Evolutionary conservation across 495 filamentous ascomycete species (phyloP).

Genomic region (Xylaria cubensis): DNA sequence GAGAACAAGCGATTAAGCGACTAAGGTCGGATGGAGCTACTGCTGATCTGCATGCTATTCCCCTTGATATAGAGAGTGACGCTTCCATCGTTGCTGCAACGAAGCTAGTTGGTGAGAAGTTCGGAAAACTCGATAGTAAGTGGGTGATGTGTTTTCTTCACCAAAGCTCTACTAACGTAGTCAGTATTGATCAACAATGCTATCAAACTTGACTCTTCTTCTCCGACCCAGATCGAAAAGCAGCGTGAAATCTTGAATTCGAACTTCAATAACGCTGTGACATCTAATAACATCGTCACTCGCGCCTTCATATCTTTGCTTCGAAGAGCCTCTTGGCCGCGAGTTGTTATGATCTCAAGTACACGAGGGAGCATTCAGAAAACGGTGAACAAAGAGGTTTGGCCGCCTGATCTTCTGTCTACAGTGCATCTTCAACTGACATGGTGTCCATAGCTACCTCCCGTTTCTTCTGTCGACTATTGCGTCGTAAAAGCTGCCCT

Average conservation of each 20-base stretch:
- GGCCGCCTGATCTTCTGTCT: not conserved
- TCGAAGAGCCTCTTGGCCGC: slow-evolving; percentile 30
- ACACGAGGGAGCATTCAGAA: slow-evolving; percentile 32
- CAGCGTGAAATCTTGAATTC: slow-evolving; percentile 32
- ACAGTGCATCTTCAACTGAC: slow-evolving; percentile 1
- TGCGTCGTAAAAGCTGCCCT: slow-evolving; percentile 40
- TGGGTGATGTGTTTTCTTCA: not conserved
- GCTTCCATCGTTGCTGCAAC: not conserved
- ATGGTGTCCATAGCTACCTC: slow-evolving; percentile 21
- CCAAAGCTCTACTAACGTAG: not conserved
- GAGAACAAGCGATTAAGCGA: not conserved
- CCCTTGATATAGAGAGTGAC: slow-evolving; percentile 9
- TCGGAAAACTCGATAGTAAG: slow-evolving; percentile 10
- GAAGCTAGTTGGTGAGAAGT: not conserved
- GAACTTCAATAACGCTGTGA: slow-evolving; percentile 38
- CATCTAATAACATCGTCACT: slow-evolving; percentile 43
- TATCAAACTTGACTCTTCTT: slow-evolving; percentile 4
- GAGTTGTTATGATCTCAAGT: slow-evolving; percentile 39
- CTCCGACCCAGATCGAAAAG: not conserved
- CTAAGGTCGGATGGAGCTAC: not conserved
- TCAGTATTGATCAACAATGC: slow-evolving; percentile 17
- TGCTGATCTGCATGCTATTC: not conserved
- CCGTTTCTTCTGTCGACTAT: slow-evolving; percentile 34
- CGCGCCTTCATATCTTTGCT: slow-evolving; percentile 44
- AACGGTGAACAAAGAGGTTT: slow-evolving; percentile 2